Evolutionary conservation across 2,329 filamentous ascomycete genomes (phyloP).

Genomic region (Scedosporium dehoogii): DNA sequence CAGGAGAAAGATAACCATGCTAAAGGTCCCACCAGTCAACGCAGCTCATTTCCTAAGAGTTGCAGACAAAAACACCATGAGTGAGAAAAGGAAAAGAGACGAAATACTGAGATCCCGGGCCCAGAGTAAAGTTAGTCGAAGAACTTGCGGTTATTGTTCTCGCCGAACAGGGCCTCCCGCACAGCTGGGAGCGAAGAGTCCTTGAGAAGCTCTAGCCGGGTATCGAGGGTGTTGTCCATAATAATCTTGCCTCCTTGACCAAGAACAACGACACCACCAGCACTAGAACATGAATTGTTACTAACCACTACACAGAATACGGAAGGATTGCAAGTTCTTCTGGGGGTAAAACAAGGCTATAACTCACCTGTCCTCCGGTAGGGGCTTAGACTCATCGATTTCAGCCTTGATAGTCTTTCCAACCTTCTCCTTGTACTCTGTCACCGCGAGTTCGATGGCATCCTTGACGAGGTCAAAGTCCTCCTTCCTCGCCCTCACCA

Average conservation of each 20-base stretch:
- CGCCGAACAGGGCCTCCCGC: constrained; percentile 78
- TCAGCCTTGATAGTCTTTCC: constrained; percentile 59
- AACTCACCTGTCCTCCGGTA: constrained; percentile 77
- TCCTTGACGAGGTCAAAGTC: constrained; percentile 69
- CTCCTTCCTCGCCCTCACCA: constrained; percentile 66
- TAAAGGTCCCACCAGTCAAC: neutral
- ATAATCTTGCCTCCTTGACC: constrained; percentile 88
- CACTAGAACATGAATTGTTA: constrained; percentile 38
- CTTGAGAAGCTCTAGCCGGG: constrained; percentile 77
- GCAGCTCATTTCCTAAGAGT: neutral
- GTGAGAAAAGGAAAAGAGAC: neutral
- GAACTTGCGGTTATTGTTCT: constrained; percentile 94
- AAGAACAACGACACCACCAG: constrained; percentile 73
- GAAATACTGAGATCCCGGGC: neutral
- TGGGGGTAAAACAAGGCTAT: neutral
- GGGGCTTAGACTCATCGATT: constrained; percentile 68
- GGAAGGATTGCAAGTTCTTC: neutral
- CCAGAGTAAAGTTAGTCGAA: constrained; percentile 53
- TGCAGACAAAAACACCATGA: neutral
- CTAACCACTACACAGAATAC: neutral
- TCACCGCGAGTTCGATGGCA: constrained; percentile 64
- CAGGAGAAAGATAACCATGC: neutral
- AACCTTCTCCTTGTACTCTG: constrained; percentile 74
- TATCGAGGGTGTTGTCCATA: constrained; percentile 96
- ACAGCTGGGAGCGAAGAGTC: constrained; percentile 76